phyloP scores from a whole-genome alignment of 1,284 basidiomycete genomes.

The Mycena citricolor region DNA sequence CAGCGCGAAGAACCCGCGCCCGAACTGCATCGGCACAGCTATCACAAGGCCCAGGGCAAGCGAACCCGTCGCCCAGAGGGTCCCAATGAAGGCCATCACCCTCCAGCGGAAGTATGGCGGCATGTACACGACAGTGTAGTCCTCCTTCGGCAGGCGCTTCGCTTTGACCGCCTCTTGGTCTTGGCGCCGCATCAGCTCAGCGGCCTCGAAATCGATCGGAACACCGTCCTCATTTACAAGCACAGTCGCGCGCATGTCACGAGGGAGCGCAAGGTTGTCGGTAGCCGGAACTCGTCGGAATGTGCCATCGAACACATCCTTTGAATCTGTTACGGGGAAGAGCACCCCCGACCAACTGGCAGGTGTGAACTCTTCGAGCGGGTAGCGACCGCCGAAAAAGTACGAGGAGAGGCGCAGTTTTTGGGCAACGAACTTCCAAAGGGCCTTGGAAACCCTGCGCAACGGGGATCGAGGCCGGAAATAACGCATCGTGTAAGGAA shows the following conservation, averaged over 20 bases:
- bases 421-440: slow-evolving; percentile 68
- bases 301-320: slow-evolving; percentile 49
- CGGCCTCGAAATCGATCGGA: slow-evolving; percentile 62
- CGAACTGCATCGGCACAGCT: slow-evolving; percentile 68
- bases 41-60: slow-evolving; percentile 56
- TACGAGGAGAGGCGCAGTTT: slow-evolving; percentile 78
- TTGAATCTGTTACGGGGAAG: slow-evolving; percentile 37
- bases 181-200: slow-evolving; percentile 59
- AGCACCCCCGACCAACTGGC: slow-evolving; percentile 42
- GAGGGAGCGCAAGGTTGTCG: slow-evolving; percentile 76
- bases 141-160: slow-evolving; percentile 60
- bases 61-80: slow-evolving; percentile 73
- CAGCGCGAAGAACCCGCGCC: slow-evolving; percentile 65
- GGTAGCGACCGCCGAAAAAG: slow-evolving; percentile 73
- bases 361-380: slow-evolving; percentile 60
- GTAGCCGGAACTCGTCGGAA: slow-evolving; percentile 81
- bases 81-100: slow-evolving; percentile 65
- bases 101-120: slow-evolving; percentile 79
- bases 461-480: slow-evolving; percentile 67
- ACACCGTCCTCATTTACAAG: slow-evolving; percentile 61
- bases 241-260: slow-evolving; percentile 74
- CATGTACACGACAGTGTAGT: slow-evolving; percentile 83
- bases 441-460: slow-evolving; percentile 47
- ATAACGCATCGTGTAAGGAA: slow-evolving; percentile 80
- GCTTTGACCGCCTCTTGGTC: slow-evolving; percentile 68